Conservation (phyloP, 2,329 filamentous ascomycete species). For the Hypoxylon sp. region DNA sequence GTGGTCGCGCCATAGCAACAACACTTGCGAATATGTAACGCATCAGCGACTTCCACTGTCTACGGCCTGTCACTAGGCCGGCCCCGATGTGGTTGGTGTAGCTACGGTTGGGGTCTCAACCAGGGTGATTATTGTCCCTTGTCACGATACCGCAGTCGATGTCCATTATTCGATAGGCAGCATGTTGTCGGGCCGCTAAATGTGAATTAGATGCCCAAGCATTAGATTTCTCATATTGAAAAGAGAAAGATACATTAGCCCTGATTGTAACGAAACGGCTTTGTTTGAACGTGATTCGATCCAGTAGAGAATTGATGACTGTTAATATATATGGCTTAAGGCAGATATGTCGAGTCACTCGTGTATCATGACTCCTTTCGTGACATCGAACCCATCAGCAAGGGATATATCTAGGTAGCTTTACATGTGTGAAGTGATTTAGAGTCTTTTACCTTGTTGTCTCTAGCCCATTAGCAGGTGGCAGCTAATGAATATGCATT, state of each 20-base stretch:
- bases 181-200: conserved; percentile 27
- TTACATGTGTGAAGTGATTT: not conserved
- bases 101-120: conserved; percentile 10
- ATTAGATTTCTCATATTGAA: conserved; percentile 33
- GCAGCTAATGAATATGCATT: not conserved
- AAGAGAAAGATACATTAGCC: conserved; percentile 18
- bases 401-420: not conserved
- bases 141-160: conserved; percentile 20
- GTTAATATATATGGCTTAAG: no score
- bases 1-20: conserved; percentile 17
- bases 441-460: not conserved
- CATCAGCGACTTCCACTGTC: conserved; percentile 15
- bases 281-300: not conserved
- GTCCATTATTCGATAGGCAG: conserved; percentile 22
- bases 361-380: not conserved
- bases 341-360: no score
- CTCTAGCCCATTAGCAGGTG: not conserved
- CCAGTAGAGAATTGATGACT: not conserved
- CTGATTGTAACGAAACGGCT: conserved; percentile 5
- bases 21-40: conserved; percentile 19
- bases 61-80: conserved; percentile 16
- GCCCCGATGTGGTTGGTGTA: conserved; percentile 21
- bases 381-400: not conserved
- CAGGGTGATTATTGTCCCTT: conserved; percentile 4
- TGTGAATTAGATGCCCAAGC: conserved; percentile 34